Evolutionary conservation across 2,329 filamentous ascomycete species (phyloP).

Genomic region (Ophiostoma pallidulum): DNA sequence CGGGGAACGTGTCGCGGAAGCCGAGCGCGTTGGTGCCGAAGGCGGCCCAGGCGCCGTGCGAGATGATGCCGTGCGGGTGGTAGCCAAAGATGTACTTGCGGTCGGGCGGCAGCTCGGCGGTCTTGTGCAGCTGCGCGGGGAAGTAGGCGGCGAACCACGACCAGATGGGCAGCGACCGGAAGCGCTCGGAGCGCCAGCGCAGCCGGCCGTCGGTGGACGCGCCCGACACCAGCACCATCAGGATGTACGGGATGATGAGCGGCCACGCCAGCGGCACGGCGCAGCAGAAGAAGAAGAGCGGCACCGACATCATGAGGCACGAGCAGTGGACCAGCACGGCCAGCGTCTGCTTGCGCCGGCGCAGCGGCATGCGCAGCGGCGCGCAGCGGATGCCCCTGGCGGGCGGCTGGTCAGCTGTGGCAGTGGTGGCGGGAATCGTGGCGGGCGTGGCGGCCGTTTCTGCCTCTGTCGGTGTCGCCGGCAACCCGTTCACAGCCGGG

Average conservation of each 20-base stretch:
- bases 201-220: conserved; percentile 68
- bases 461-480: background rate
- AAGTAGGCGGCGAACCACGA: conserved; percentile 88
- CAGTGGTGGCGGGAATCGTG: background rate
- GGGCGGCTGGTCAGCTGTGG: background rate
- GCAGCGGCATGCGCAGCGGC: conserved; percentile 63
- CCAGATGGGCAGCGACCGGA: conserved; percentile 70
- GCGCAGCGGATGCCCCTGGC: conserved; percentile 63
- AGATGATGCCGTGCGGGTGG: conserved; percentile 92
- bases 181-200: conserved; percentile 61
- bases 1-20: conserved; percentile 80
- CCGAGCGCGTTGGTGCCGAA: conserved; percentile 86
- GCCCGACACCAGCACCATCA: conserved; percentile 74
- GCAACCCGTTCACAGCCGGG: background rate
- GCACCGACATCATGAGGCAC: conserved; percentile 59
- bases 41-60: conserved; percentile 85
- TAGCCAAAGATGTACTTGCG: conserved; percentile 96
- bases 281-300: conserved; percentile 82
- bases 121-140: conserved; percentile 79
- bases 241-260: conserved; percentile 61
- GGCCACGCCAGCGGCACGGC: conserved; percentile 92
- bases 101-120: conserved; percentile 64
- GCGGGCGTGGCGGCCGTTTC: background rate
- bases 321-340: conserved; percentile 67
- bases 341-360: conserved; percentile 65